Base-by-base conservation (phyloP, 2,329 filamentous ascomycete genomes). In the Cadophora sp. region DNA sequence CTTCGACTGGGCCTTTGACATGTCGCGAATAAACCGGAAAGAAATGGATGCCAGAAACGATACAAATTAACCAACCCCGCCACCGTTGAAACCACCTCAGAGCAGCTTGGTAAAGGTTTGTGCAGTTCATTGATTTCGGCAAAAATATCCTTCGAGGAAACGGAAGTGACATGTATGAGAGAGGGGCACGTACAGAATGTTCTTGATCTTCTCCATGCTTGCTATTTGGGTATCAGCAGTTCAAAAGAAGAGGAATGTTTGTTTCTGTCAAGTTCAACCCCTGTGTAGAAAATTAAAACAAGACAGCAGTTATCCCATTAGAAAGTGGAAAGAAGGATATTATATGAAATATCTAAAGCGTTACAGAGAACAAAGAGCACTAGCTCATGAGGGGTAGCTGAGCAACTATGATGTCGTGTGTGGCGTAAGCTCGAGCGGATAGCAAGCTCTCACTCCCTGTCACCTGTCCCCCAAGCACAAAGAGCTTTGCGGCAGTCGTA, bases 171-270 rank as follows among this genome's bases (percentile, higher is more conserved):
- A 12, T 40, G 40, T 37, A 37, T 12, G 14, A 19, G 19, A 11
- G 56, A 11, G 14, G 31, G 27, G 3, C 11, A 67, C 76, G 66
- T 66, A 77, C 77, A 79, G 58, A 27, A 79, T 46, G 59, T 74
- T 77, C 75, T 76, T 78, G 50, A 78, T 68, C 64, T 74, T 78
- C 22, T 79, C 76, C 77, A 78, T 78, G 65, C 68, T 74, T 69
- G 62, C 50, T 48, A 9, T 27, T 43, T 16, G 16, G 29, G 46
- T 26, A 53, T 53, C 29, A 27, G 26, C 4, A 53, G 11, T 43
- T 19, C 7, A 26, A 37, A 8, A 55, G 26, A 2, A 26, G 34
- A 16, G 4, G 43, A 11, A 31, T 43, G 31, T 59, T 26, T 59
- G n/a, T 59, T 26, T 4, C 19, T 26, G 11, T 40, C 14, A 53